These are phyloP conservation scores for Neurospora sublineolata DNA, from an alignment of 495 filamentous ascomycete genomes.

Conservation along the genomic window DNA sequence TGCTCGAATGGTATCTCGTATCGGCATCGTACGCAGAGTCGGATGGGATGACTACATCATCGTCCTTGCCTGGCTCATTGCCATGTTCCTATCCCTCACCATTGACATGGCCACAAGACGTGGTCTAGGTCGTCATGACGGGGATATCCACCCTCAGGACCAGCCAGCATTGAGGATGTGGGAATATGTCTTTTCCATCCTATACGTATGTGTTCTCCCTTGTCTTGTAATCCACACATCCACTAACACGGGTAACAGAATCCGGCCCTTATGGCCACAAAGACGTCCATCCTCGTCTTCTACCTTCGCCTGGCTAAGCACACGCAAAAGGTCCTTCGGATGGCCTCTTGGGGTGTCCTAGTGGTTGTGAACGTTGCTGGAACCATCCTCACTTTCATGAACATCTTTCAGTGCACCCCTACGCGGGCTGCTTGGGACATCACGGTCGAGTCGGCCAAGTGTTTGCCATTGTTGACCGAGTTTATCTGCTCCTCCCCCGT, in stretches of 20 bases:
- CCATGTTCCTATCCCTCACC: slow-evolving; percentile 64
- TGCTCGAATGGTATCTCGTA: slow-evolving; percentile 58
- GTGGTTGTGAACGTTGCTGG: slow-evolving; percentile 68
- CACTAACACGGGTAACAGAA: slow-evolving; percentile 45
- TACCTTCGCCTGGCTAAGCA: slow-evolving; percentile 69
- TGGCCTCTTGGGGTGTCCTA: slow-evolving; percentile 58
- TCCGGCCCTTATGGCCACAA: slow-evolving; percentile 76
- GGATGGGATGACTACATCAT: slow-evolving; percentile 77
- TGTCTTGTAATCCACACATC: neutral
- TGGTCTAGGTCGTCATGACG: slow-evolving; percentile 69
- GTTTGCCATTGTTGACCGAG: slow-evolving; percentile 66
- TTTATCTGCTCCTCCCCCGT: slow-evolving; percentile 76
- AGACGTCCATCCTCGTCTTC: slow-evolving; percentile 85
- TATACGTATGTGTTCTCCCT: slow-evolving; percentile 53
- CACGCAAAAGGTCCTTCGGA: slow-evolving; percentile 55
- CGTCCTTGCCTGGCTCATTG: slow-evolving; percentile 69
- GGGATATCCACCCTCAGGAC: slow-evolving; percentile 41
- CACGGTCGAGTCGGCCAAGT: slow-evolving; percentile 34
- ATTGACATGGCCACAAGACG: slow-evolving; percentile 60
- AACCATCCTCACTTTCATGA: slow-evolving; percentile 67
- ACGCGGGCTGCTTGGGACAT: slow-evolving; percentile 48
- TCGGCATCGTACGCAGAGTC: slow-evolving; percentile 58
- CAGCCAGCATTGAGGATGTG: slow-evolving; percentile 45
- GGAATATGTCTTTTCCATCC: slow-evolving; percentile 72
- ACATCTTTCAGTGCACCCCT: slow-evolving; percentile 82